Evolutionary conservation across 2,329 filamentous ascomycete species (phyloP).

Genomic region (Cytospora paraplurivora): DNA sequence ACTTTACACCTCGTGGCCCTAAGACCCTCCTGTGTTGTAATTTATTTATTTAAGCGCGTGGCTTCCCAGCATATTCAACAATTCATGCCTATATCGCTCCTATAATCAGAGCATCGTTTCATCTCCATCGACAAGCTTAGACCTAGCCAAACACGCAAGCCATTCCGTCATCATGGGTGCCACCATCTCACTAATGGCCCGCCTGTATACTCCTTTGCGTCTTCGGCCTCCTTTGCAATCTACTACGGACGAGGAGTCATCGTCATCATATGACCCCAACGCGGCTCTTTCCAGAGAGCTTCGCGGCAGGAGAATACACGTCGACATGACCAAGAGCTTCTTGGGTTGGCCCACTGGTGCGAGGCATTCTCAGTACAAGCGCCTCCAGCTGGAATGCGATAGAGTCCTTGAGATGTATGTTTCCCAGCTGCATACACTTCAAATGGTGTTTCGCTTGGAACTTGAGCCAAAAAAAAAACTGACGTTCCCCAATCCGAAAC

Average conservation of each 20-base stretch:
- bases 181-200: conserved; percentile 3
- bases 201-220: neutral
- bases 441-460: too few species aligned
- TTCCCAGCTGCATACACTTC: too few species aligned
- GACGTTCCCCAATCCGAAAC: conserved; percentile 19
- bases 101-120: neutral
- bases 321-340: conserved; percentile 29
- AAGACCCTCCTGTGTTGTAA: neutral
- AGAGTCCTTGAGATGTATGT: conserved; percentile 22
- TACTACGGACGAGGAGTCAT: neutral
- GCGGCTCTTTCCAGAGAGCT: conserved; percentile 24
- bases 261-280: conserved; percentile 4
- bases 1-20: neutral
- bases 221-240: neutral
- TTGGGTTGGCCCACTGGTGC: conserved; percentile 18
- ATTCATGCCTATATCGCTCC: neutral
- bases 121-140: neutral
- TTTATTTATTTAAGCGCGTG: neutral
- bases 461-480: neutral
- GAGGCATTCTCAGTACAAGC: conserved; percentile 13
- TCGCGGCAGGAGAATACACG: conserved; percentile 22
- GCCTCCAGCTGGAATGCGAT: conserved; percentile 18
- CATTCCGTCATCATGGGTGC: conserved; percentile 15
- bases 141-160: neutral
- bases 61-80: neutral